Evolutionary conservation across 2,329 filamentous ascomycete genomes (phyloP), one percentile per base, ranked within the genome.

Genomic region (Ophiostoma australiae): DNA sequence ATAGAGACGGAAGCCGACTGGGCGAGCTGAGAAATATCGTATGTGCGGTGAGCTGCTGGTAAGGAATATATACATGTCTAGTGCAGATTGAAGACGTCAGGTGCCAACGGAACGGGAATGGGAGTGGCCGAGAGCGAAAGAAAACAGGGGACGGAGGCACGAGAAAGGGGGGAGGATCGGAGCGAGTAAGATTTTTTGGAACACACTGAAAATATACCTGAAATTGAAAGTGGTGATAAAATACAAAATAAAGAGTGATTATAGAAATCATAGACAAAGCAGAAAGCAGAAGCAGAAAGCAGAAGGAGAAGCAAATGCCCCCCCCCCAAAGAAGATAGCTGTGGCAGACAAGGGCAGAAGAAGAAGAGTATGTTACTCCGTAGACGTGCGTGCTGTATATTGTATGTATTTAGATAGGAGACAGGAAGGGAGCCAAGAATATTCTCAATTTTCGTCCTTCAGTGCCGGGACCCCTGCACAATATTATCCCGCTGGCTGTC

Each of bases 41-140:
- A 68, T 52, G 67, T 55, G 41, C 67, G 67, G 41, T 67, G 66
- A 67, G 39, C 31, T 55, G 13, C 13, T 44, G 65, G n/a, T 44
- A 23, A 4, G 27, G 52, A 58, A 6, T 13, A 58, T 27, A 17
- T 63, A 35, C 31, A n/a, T 23, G 20, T 39, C 35, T 69, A 52
- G 41, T 61, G 39, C 23, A 48, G 27, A 68, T 48, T 67, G 7
- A 7, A 67, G n/a, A 31, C n/a, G 66, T 67, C 66, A 67, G 66
- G 66, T 67, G 66, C 39, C 66, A 41, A 67, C 66, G 66, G 66
- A 31, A 67, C 66, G 37, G 65, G 35, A 67, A 39, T n/a, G 35
- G 11, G 65, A 67, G 66, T 67, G 66, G 66, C 20, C 39, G 27
- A 44, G 35, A 67, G 61, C 23, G 44, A 41, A n/a, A 23, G 35